phyloP scores from a whole-genome alignment of 2,329 filamentous ascomycete genomes.

The Fusarium palustre region DNA sequence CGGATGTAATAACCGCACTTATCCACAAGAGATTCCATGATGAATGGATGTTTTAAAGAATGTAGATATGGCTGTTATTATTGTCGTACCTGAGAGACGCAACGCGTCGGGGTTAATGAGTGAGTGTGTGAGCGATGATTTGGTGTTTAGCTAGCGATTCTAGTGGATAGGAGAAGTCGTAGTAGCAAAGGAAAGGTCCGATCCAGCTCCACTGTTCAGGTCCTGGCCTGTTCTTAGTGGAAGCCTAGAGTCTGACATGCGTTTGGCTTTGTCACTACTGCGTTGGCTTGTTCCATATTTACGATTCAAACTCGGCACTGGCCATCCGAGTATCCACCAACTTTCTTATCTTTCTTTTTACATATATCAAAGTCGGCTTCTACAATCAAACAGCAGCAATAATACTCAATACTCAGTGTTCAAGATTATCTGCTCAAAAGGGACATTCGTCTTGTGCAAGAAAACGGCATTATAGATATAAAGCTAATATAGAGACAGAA shows the following conservation, averaged over 20 bases:
- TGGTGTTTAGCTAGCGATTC: background rate
- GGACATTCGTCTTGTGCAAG: background rate
- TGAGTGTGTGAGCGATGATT: background rate
- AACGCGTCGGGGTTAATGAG: background rate
- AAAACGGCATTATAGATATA: background rate
- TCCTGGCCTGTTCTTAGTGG: background rate
- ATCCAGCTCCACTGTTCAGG: background rate
- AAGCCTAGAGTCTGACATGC: background rate
- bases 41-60: background rate
- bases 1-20: background rate
- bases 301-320: background rate
- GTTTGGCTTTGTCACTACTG: background rate
- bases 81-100: background rate
- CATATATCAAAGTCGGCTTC: background rate
- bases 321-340: background rate
- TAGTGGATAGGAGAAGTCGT: background rate
- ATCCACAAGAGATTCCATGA: background rate
- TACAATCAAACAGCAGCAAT: background rate
- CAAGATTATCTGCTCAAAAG: background rate
- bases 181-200: background rate
- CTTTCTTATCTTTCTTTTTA: background rate
- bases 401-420: background rate
- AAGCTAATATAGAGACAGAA: background rate
- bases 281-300: background rate
- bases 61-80: background rate